These are phyloP conservation scores for Striga hermonthica DNA, from an alignment of 305 asterid genomes.

Conservation along the genomic window DNA sequence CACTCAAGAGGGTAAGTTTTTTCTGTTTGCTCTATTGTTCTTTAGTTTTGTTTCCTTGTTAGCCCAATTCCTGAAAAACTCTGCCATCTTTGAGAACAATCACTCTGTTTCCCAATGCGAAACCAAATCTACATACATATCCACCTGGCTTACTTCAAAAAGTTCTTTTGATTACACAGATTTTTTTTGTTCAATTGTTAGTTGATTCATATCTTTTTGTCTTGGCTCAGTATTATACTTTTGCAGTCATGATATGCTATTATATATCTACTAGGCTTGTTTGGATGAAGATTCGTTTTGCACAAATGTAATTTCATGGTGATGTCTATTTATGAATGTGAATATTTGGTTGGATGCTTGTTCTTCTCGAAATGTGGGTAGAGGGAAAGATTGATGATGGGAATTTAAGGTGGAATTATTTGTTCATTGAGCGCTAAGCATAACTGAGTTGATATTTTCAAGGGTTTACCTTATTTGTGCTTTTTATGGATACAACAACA, in stretches of 20 bases:
- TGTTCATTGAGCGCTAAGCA: neutral
- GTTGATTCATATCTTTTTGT: too few relatives aligned
- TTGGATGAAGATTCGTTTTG: conserved; percentile 8
- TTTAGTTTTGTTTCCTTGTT: conserved; percentile 17
- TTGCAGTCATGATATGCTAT: neutral
- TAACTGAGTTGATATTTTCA: neutral
- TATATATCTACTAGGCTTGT: neutral
- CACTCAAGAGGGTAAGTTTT: conserved; percentile 75
- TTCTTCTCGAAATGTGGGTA: neutral
- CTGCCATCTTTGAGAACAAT: neutral
- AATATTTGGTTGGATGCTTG: conserved; percentile 4
- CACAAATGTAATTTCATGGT: neutral
- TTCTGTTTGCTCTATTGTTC: conserved; percentile 14
- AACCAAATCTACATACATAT: too few relatives aligned
- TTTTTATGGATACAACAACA: conserved; percentile 11
- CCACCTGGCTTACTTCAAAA: too few relatives aligned
- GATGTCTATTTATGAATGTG: neutral
- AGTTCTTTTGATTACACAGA: too few relatives aligned
- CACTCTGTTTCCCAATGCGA: too few relatives aligned
- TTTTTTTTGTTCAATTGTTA: too few relatives aligned
- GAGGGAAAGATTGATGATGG: neutral
- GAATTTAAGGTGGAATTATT: neutral
- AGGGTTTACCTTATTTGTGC: neutral
- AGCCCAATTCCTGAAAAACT: neutral
- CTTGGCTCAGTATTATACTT: too few relatives aligned